These are phyloP conservation scores for Mayamaea pseudoterrestris DNA, from an alignment of 108 stramenopile species.

Conservation along the genomic window DNA sequence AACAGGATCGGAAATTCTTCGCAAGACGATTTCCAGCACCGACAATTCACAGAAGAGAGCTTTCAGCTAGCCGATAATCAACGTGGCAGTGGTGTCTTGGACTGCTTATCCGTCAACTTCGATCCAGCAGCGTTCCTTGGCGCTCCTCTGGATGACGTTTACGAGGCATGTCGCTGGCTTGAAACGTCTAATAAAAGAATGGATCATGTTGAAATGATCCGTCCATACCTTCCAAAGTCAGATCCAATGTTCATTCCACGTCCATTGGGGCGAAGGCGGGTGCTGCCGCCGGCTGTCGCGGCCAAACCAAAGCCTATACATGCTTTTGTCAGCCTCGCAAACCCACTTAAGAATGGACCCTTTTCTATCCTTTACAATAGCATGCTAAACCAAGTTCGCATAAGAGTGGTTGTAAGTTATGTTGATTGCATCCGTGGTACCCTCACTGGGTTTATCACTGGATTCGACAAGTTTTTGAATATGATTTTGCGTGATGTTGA, in stretches of 20 bases:
- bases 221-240: constrained; percentile 21
- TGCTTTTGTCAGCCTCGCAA: constrained; percentile 23
- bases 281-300: background rate
- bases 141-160: constrained; percentile 25
- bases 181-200: constrained; percentile 22
- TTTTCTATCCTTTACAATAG: constrained; percentile 38
- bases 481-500: constrained; percentile 65
- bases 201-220: constrained; percentile 39
- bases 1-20: background rate
- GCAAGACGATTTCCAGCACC: background rate
- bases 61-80: constrained; percentile 29
- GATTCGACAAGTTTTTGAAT: constrained; percentile 78
- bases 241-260: constrained; percentile 19
- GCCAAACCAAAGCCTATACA: too few species aligned
- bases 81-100: constrained; percentile 32
- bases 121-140: constrained; percentile 48
- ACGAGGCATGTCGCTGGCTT: constrained; percentile 12
- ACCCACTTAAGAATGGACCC: constrained; percentile 38
- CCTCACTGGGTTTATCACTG: constrained; percentile 55
- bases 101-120: constrained; percentile 41
- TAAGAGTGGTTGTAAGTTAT: constrained; percentile 56
- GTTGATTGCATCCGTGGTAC: constrained; percentile 68
- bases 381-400: constrained; percentile 30
- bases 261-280: too few species aligned
- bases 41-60: constrained; percentile 31